Evolutionary conservation across 352 stramenopile species (phyloP), one percentile per base, ranked within the genome.

Genomic region (Globisporangium rhizosaccharum): DNA sequence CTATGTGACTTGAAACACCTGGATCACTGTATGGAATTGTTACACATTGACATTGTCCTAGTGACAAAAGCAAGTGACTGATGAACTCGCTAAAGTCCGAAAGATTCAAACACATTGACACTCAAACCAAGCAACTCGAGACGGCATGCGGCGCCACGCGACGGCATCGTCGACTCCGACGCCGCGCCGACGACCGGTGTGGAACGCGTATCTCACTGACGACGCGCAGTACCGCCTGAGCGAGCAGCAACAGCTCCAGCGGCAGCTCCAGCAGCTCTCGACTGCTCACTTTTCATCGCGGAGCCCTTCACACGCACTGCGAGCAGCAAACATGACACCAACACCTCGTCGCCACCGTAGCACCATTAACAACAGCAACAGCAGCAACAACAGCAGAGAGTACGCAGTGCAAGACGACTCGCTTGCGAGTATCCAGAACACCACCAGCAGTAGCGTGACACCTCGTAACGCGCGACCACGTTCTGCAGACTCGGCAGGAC

Each of bases 141-240:
- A 23, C 44, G 25, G 2, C 44, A 26, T 23, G n/a, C 44, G 46
- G 23, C 42, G 51, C n/a, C 45, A 46, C n/a, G 8, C 28, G 25
- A 30, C 53, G 37, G 42, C 51, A 11, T n/a, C 42, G 11, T 10
- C 11, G 5, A 47, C 53, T 18, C 49, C 44, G 23, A 59, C 53
- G 15, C 47, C 54, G n/a, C 66, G 53, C 28, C 55, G 61, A 50
- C 71, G 71, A 11, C 76, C 76, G 9, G 62, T 62, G 30, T 86
- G 76, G 76, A 84, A 86, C 63, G 59, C 23, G 14, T 86, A 86
- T 37, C 59, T 86, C 28, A 86, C 73, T 0, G 76, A 86, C 53
- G 61, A 66, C 46, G 15, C 48, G 26, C 73, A 70, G 46, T 86
- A 86, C 70, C 71, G 68, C 41, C 60, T 84, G 28, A 73, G 68